Conservation (phyloP, 1,139 yeast genomes). For the Williopsis jadinii region DNA sequence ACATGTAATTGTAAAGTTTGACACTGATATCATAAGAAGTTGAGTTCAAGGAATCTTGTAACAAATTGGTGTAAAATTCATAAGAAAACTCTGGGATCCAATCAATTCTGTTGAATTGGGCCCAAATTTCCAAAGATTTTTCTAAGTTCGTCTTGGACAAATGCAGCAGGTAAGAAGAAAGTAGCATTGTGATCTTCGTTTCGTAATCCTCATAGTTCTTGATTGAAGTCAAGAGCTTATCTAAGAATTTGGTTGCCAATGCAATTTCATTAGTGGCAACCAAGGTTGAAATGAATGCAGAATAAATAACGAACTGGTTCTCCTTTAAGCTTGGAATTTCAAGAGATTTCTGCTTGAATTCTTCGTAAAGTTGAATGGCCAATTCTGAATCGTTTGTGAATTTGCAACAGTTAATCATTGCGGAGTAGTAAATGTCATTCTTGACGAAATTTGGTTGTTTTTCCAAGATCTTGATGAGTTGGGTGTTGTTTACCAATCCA, state of each 20-base stretch:
- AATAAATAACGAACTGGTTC: constrained; percentile 42
- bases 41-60: constrained; percentile 25
- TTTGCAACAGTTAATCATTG: constrained; percentile 28
- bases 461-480: constrained; percentile 19
- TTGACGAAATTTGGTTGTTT: constrained; percentile 22
- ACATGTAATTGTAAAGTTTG: constrained; percentile 27
- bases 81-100: constrained; percentile 35
- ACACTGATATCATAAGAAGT: constrained; percentile 21
- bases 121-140: constrained; percentile 28
- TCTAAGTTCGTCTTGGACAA: constrained; percentile 26
- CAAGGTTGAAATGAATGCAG: constrained; percentile 43
- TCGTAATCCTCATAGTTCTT: constrained; percentile 25
- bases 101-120: constrained; percentile 26
- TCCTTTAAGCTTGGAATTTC: constrained; percentile 15
- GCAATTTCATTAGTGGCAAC: constrained; percentile 41
- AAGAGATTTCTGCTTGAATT: constrained; percentile 23
- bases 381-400: constrained; percentile 24
- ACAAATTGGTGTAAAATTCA: constrained; percentile 28
- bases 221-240: constrained; percentile 30
- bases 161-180: constrained; percentile 28
- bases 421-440: constrained; percentile 26
- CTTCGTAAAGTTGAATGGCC: constrained; percentile 27
- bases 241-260: constrained; percentile 50
- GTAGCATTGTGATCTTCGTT: constrained; percentile 23
- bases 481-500: constrained; percentile 22